A percentile compares a stretch with the other conserved stretches of the same genome.
Evolutionary conservation across 2,329 filamentous ascomycete species (phyloP).

Genomic region (Ophiostoma sp.): DNA sequence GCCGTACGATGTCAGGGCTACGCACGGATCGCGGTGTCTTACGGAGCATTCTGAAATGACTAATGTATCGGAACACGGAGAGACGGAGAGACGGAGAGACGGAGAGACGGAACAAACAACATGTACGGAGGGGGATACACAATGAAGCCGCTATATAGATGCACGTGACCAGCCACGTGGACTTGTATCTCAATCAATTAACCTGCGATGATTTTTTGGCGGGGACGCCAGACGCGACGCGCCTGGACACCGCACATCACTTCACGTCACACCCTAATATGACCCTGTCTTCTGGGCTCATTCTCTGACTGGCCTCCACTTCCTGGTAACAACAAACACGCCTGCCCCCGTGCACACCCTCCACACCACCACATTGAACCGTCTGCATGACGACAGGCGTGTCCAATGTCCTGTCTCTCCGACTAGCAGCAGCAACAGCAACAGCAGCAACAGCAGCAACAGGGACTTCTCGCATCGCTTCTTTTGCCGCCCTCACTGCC

Average conservation of each 20-base stretch:
- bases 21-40: background rate
- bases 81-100: no score
- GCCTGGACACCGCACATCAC: background rate
- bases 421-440: conserved; percentile 23
- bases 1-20: background rate
- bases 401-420: conserved; percentile 24
- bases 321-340: conserved; percentile 11
- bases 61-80: background rate
- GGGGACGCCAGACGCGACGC: conserved; percentile 20
- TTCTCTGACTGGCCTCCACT: conserved; percentile 9
- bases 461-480: background rate
- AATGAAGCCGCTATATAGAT: background rate
- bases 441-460: conserved; percentile 19
- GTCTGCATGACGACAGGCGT: conserved; percentile 29
- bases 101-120: no score
- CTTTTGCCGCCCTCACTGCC: background rate
- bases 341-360: background rate
- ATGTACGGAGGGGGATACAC: no score
- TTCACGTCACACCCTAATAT: conserved; percentile 8
- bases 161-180: background rate
- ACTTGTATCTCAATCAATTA: background rate
- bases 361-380: conserved; percentile 13
- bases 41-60: background rate
- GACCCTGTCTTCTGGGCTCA: background rate
- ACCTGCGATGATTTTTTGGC: background rate